A percentile compares a stretch with the other conserved stretches of the same genome.
phyloP scores from a whole-genome alignment of 345 rosid genomes.

The Brassica incana region DNA sequence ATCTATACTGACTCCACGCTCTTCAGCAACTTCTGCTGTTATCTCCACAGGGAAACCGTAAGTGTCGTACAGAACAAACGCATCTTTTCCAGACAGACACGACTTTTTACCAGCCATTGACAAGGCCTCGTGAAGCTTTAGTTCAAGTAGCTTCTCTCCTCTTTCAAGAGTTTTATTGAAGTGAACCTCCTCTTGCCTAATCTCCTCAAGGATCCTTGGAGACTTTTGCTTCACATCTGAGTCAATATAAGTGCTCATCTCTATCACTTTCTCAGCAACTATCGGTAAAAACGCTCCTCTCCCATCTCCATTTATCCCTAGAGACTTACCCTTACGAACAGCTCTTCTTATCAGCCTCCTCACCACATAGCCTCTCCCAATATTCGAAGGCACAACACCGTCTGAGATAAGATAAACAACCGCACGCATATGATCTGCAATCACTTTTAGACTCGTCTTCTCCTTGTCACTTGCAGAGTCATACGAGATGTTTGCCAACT shows the following conservation, averaged over 20 bases:
- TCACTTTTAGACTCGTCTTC: constrained; percentile 68
- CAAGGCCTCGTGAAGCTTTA: constrained; percentile 65
- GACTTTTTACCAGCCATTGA: constrained; percentile 53
- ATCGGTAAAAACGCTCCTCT: constrained; percentile 63
- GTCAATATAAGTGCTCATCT: constrained; percentile 71
- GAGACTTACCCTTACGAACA: constrained; percentile 82
- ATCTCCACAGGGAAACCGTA: constrained; percentile 94
- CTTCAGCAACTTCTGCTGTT: constrained; percentile 81
- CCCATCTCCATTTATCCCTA: constrained; percentile 70
- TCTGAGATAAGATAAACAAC: constrained; percentile 86
- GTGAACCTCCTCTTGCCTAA: constrained; percentile 79
- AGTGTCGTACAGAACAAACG: constrained; percentile 80
- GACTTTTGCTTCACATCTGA: constrained; percentile 62
- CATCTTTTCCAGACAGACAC: constrained; percentile 74
- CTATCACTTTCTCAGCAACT: constrained; percentile 78
- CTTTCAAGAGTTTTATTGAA: constrained; percentile 89
- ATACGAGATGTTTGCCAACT: constrained; percentile 71
- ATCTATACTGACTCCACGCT: constrained; percentile 63
- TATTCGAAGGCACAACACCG: constrained; percentile 89
- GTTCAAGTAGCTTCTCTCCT: constrained; percentile 84
- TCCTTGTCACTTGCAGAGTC: constrained; percentile 51
- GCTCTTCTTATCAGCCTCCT: constrained; percentile 90
- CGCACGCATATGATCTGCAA: constrained; percentile 94
- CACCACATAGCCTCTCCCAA: constrained; percentile 93
- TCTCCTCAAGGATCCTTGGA: constrained; percentile 67